phyloP scores from a whole-genome alignment of 2,329 filamentous ascomycete species.

The Ophioceras dolichostomum region DNA sequence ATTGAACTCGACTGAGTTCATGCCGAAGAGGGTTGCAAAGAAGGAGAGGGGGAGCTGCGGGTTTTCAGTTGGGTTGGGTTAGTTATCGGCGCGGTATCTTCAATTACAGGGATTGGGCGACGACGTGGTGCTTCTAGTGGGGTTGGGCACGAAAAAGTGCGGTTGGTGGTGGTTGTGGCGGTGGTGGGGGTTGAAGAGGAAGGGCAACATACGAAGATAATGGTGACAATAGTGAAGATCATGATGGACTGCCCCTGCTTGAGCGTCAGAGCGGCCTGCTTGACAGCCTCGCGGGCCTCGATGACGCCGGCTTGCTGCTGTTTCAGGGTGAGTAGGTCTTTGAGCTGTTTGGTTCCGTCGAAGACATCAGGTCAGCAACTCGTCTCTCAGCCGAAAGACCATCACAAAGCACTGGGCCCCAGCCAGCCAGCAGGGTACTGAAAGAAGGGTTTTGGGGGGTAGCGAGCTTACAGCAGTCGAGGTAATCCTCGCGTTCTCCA shows the following conservation, averaged over 20 bases:
- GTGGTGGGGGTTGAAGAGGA: no score
- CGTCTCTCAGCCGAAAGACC: no score
- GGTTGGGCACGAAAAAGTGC: no score
- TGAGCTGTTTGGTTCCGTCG: no score
- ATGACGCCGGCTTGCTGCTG: constrained; percentile 32
- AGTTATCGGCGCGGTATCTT: no score
- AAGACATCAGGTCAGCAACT: no score
- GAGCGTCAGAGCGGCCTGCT: constrained; percentile 24
- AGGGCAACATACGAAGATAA: constrained; percentile 25
- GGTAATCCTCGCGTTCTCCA: constrained; percentile 16
- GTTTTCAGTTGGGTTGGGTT: no score
- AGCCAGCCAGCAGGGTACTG: no score
- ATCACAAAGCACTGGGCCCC: no score
- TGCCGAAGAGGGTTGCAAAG: constrained; percentile 11
- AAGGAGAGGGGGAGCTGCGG: constrained; percentile 18
- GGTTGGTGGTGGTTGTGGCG: no score
- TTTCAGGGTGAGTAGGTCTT: constrained; percentile 27
- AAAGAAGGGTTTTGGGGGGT: no score
- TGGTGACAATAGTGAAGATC: constrained; percentile 32
- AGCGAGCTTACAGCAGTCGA: constrained; percentile 19
- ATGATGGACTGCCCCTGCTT: constrained; percentile 30
- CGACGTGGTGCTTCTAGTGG: not conserved
- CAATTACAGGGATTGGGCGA: no score
- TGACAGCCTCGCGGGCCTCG: constrained; percentile 24
- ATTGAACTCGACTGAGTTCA: constrained; percentile 9